phyloP scores from a whole-genome alignment of 129 eudicot species.

The Escallonia herrerae region DNA sequence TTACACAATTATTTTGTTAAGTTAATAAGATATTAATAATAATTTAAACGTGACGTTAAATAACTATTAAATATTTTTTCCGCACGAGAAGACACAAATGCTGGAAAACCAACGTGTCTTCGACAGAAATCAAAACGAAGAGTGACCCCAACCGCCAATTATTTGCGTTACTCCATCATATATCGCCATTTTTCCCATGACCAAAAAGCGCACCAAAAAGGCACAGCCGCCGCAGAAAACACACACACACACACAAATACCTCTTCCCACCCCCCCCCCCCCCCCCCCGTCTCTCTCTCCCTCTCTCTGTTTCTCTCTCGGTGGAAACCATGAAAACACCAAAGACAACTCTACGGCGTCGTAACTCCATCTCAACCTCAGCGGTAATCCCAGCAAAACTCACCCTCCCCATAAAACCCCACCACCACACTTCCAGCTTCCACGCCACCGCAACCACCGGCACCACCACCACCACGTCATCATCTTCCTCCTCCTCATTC shows the following conservation, averaged over 20 bases:
- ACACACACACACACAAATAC: background rate
- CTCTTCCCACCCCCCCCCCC: background rate
- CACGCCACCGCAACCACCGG: conserved; percentile 4
- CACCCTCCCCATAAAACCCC: conserved; percentile 2
- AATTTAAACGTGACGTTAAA: too few relatives aligned
- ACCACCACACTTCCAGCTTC: conserved; percentile 7
- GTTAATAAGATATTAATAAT: too few relatives aligned
- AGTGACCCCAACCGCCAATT: too few relatives aligned
- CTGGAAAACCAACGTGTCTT: too few relatives aligned
- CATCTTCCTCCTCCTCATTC: conserved; percentile 17
- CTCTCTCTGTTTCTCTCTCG: background rate
- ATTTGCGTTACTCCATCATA: too few relatives aligned
- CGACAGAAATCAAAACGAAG: too few relatives aligned
- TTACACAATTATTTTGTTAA: too few relatives aligned
- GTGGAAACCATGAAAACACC: background rate
- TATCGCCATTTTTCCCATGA: too few relatives aligned
- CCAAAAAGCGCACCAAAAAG: too few relatives aligned
- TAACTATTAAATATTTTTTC: too few relatives aligned
- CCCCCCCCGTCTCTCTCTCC: background rate
- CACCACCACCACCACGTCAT: conserved; percentile 9
- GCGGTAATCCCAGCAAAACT: conserved; percentile 13
- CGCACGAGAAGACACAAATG: too few relatives aligned
- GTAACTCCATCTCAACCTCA: conserved; percentile 37
- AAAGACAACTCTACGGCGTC: conserved; percentile 27
- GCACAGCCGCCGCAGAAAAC: background rate